Base-by-base conservation (phyloP, 2,329 filamentous ascomycete genomes). In the Pyricularia pennisetigena region DNA sequence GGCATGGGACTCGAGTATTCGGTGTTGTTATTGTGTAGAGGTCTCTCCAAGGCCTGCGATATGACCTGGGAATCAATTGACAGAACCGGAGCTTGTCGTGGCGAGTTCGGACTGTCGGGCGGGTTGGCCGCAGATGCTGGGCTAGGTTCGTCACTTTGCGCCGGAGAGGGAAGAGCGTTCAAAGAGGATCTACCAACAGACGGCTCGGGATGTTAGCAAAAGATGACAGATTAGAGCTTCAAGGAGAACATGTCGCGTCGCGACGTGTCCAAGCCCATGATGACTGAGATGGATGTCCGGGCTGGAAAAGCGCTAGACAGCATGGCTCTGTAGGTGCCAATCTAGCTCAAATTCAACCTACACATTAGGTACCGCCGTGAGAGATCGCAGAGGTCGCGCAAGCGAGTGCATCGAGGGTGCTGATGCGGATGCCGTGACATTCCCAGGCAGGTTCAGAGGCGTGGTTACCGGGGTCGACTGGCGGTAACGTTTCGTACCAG, bases 61-160 rank as follows among this genome's bases (percentile, higher is more conserved):
- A 35, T 10, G 24, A 54, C 74, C 71, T 70, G 57, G 10, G 57
- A 10, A 28, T 61, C 57, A 8, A 61, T 61, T 24, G 57, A 61
- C 16, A 24, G 24, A 61, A 61, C 57, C 8, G 57, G 57, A 12
- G 10, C 59, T 74, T 24, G 20, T 14, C 61, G 26, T 4, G 41
- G 14, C 1, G 62, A 5, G 29, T 66, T 35, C 23, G 80, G 74
- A 72, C 78, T 78, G 69, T 79, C 74, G 73, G 72, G 70, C 71
- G 74, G 66, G 68, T 72, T 76, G 69, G 77, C 74, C 68, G 77
- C 69, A 70, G 75, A 75, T 12, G 66, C n/a, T 28, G 84, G 84
- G 72, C 84, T 86, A 20, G 81, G 79, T 70, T 88, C 86, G 71
- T 90, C 85, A 74, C 86, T 90, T 12, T 85, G 83, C 14, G 87